These are phyloP conservation scores for Podosphaera aphanis DNA, from an alignment of 2,329 filamentous ascomycete genomes.

Conservation along the genomic window DNA sequence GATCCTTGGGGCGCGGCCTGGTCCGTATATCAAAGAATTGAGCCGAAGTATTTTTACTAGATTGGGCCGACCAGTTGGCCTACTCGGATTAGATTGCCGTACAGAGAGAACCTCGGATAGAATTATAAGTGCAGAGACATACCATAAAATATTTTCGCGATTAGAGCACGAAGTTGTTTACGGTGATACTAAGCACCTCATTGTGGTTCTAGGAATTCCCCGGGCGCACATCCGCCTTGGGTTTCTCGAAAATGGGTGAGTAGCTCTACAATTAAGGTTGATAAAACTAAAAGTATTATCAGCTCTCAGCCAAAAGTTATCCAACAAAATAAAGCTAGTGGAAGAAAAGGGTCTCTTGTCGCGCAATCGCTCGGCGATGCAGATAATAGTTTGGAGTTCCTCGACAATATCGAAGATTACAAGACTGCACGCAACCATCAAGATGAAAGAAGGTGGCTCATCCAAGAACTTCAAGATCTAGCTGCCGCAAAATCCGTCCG, in stretches of 20 bases:
- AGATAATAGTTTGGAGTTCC: slow-evolving; percentile 73
- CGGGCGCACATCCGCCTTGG: slow-evolving; percentile 60
- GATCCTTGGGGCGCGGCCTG: slow-evolving; percentile 56
- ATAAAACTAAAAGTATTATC: slow-evolving; percentile 16
- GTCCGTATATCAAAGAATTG: slow-evolving; percentile 72
- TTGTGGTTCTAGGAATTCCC: slow-evolving; percentile 68
- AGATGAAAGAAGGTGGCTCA: slow-evolving; percentile 59
- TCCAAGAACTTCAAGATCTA: slow-evolving; percentile 80
- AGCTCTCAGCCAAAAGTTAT: slow-evolving; percentile 64
- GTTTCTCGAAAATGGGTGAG: slow-evolving; percentile 47
- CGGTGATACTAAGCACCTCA: slow-evolving; percentile 69
- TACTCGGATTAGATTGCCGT: slow-evolving; percentile 73
- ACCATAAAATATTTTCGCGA: slow-evolving; percentile 68
- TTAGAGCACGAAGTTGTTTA: slow-evolving; percentile 61
- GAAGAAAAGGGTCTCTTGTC: slow-evolving; percentile 58
- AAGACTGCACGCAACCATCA: slow-evolving; percentile 96
- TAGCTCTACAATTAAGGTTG: slow-evolving; percentile 4
- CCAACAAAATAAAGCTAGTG: slow-evolving; percentile 73
- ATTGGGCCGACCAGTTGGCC: slow-evolving; percentile 53
- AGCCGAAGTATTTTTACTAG: slow-evolving; percentile 73
- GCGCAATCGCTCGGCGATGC: slow-evolving; percentile 62
- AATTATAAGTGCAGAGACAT: slow-evolving; percentile 57
- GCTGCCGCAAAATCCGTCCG: slow-evolving; percentile 82
- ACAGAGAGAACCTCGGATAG: slow-evolving; percentile 74
- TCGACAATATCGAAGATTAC: slow-evolving; percentile 85